Evolutionary conservation across 192 early-diverging fungal genomes (phyloP).

Genomic region (Entomortierella parvispora): DNA sequence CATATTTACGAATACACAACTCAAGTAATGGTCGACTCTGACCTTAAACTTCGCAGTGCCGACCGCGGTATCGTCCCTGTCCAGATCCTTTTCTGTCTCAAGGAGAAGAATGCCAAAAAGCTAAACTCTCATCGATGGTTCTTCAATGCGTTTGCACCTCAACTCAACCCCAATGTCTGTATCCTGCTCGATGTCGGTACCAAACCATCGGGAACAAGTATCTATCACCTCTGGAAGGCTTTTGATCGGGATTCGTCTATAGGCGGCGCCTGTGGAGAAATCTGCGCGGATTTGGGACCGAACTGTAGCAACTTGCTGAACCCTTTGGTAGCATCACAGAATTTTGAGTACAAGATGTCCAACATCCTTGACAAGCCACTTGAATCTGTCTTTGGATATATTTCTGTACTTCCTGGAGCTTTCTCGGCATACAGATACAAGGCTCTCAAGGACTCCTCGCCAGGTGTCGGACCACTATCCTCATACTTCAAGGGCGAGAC

Average conservation of each 20-base stretch:
- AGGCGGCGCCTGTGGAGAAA: conserved; percentile 94
- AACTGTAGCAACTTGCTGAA: conserved; percentile 79
- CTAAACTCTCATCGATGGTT: conserved; percentile 99
- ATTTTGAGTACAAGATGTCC: conserved; percentile 98
- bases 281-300: conserved; percentile 86
- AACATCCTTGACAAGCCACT: conserved; percentile 97
- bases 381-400: no score
- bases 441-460: conserved; percentile 78
- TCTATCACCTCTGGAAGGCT: conserved; percentile 91
- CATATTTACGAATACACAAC: conserved; percentile 95
- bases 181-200: conserved; percentile 94
- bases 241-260: conserved; percentile 85
- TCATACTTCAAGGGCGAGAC: conserved; percentile 94
- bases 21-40: conserved; percentile 72
- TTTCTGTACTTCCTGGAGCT: conserved; percentile 93
- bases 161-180: conserved; percentile 88
- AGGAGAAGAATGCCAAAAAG: conserved; percentile 96
- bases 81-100: conserved; percentile 92
- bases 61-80: conserved; percentile 82
- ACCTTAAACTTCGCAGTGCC: conserved; percentile 70
- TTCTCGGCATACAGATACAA: conserved; percentile 93
- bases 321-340: conserved; percentile 92
- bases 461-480: conserved; percentile 69
- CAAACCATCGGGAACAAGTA: conserved; percentile 80
- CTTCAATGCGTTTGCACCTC: conserved; percentile 90